Evolutionary conservation across 345 rosid genomes (phyloP).

Genomic region (Arabidopsis suecica): DNA sequence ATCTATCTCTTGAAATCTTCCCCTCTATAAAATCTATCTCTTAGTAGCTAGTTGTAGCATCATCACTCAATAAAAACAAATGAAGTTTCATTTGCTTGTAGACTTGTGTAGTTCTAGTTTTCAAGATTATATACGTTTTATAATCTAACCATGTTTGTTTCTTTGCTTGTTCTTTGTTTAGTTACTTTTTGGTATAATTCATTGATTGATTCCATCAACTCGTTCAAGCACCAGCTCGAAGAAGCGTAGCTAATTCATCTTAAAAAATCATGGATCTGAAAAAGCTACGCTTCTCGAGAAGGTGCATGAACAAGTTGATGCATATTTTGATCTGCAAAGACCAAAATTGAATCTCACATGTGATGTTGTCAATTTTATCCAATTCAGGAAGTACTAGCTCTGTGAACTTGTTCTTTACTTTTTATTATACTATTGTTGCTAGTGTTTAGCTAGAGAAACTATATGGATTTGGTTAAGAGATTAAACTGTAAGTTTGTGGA

Average conservation of each 20-base stretch:
- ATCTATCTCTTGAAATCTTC: not conserved
- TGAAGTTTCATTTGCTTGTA: not conserved
- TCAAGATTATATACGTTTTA: not conserved
- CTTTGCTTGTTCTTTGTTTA: not conserved
- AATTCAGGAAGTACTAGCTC: not conserved
- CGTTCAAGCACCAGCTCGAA: conserved; percentile 27
- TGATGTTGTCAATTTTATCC: not conserved
- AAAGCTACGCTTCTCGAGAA: conserved; percentile 20
- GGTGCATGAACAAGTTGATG: conserved; percentile 22
- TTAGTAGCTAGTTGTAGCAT: not conserved
- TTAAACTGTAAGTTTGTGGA: not conserved
- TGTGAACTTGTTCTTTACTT: not conserved
- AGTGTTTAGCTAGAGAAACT: not conserved
- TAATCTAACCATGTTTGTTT: not conserved
- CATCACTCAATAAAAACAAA: not conserved
- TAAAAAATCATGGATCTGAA: not conserved
- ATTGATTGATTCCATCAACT: conserved; percentile 19
- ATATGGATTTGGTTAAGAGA: not conserved
- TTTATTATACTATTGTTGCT: not conserved
- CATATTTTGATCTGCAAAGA: not conserved
- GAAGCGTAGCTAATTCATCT: conserved; percentile 3
- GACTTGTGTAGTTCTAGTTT: not conserved
- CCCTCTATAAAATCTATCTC: not conserved
- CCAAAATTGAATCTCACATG: not conserved
- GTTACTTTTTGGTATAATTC: not conserved